Evolutionary conservation across 2,329 filamentous ascomycete species (phyloP), one percentile per base, ranked within the genome.

Genomic region (Cladosporium sp.): DNA sequence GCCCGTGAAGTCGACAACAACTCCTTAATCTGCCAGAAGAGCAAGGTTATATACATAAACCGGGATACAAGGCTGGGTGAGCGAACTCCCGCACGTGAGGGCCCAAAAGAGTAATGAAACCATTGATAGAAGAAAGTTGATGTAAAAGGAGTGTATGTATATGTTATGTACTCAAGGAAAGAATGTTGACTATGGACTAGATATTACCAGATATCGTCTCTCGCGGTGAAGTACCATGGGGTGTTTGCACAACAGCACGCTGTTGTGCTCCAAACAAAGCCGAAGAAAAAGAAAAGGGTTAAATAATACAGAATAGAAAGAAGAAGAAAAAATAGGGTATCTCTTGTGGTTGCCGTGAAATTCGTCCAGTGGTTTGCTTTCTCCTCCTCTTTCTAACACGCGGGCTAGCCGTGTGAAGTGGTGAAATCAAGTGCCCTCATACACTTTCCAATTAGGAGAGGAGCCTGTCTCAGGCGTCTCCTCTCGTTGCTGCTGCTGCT

Each of bases 181-280:
- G 18, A 22, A 15, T 36, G 15, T 36, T 38, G n/a, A 39, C 44
- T 48, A 48, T 40, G 44, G n/a, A 48, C 44, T 48, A 48, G 44
- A 48, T 48, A 48, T 48, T 48, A 48, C 44, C 44, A 48, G 44
- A 48, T 48, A 48, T 48, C 44, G 37, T 38, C 34, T 36, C 37
- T 37, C 19, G 36, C 44, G 27, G 44, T 48, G 37, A 34, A 41
- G 24, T n/a, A 48, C 44, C 37, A 36, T 36, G 39, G n/a, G n/a
- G n/a, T 40, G 44, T 48, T 27, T 30, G 22, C 38, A 29, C 44
- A 20, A 48, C 44, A 48, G 44, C 44, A 41, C 19, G 44, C 44
- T 48, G 44, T 48, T 36, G 44, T 36, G 36, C 39, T 48, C 29
- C 30, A 22, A 22, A 40, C 30, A 29, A 39, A 29, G 19, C 19